phyloP scores from a whole-genome alignment of 345 rosid species.

The Reutealis trisperma region DNA sequence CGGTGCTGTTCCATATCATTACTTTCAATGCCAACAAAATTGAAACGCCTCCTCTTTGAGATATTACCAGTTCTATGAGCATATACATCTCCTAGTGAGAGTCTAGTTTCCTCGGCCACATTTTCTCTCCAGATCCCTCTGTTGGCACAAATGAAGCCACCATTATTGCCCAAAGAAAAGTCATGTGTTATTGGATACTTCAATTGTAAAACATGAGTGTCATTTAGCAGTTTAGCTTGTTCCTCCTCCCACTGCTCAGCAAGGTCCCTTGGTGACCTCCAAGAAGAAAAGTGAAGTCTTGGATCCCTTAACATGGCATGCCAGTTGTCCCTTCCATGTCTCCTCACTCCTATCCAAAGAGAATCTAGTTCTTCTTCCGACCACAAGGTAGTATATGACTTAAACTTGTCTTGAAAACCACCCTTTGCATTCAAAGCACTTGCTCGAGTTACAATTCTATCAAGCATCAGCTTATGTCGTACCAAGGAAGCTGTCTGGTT shows the following conservation, averaged over 20 bases:
- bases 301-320: constrained; percentile 44
- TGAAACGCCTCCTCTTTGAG: constrained; percentile 13
- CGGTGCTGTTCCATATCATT: constrained; percentile 22
- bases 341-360: constrained; percentile 54
- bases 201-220: constrained; percentile 15
- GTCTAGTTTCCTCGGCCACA: constrained; percentile 33
- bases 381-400: constrained; percentile 31
- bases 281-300: constrained; percentile 41
- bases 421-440: constrained; percentile 29
- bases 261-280: constrained; percentile 40
- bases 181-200: constrained; percentile 21
- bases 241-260: constrained; percentile 52
- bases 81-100: constrained; percentile 40
- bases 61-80: constrained; percentile 16
- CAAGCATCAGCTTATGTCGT: constrained; percentile 44
- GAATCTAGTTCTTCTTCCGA: constrained; percentile 56
- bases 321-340: constrained; percentile 57
- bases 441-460: constrained; percentile 31
- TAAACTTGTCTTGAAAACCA: constrained; percentile 28
- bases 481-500: constrained; percentile 25
- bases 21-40: neutral
- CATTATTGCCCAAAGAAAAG: constrained; percentile 20
- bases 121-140: constrained; percentile 26
- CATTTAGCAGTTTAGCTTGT: constrained; percentile 35
- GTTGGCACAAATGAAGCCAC: constrained; percentile 18